These are phyloP conservation scores for Phanerochaete carnosa DNA, from an alignment of 768 basidiomycete species.

Conservation along the genomic window DNA sequence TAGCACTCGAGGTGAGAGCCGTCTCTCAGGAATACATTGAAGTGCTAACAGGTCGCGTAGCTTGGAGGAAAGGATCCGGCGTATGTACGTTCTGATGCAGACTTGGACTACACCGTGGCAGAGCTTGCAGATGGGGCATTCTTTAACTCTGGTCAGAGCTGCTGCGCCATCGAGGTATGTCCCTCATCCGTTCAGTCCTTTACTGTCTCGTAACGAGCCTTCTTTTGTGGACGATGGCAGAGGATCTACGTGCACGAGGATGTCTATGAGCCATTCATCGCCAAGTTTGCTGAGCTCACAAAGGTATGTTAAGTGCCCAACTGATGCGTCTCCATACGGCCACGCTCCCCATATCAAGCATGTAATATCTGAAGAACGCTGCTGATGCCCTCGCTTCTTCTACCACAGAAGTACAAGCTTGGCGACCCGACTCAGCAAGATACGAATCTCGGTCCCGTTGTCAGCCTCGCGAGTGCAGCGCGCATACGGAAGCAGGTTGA, in stretches of 20 bases:
- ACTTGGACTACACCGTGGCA: constrained; percentile 76
- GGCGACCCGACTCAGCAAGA: constrained; percentile 77
- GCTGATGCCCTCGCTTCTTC: no score
- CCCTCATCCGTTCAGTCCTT: no score
- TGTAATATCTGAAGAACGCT: no score
- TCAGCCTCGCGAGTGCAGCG: constrained; percentile 82
- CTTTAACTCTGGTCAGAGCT: constrained; percentile 98
- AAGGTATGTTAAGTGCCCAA: constrained; percentile 42
- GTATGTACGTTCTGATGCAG: constrained; percentile 86
- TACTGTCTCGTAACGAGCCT: neutral
- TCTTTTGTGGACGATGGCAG: constrained; percentile 32
- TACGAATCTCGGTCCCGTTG: constrained; percentile 89
- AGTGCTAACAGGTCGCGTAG: constrained; percentile 33
- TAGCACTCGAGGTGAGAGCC: constrained; percentile 68
- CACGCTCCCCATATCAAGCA: no score
- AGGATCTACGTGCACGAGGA: constrained; percentile 92
- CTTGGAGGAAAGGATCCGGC: constrained; percentile 98
- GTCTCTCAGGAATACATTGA: neutral
- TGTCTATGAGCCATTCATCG: constrained; percentile 77
- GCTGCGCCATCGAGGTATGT: constrained; percentile 85
- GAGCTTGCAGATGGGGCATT: constrained; percentile 93
- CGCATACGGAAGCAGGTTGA: constrained; percentile 82
- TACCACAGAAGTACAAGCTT: constrained; percentile 80
- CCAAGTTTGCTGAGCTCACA: constrained; percentile 65
- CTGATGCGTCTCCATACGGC: neutral